These are phyloP conservation scores for Aquilaria malaccensis DNA, from an alignment of 345 rosid species.

Conservation along the genomic window DNA sequence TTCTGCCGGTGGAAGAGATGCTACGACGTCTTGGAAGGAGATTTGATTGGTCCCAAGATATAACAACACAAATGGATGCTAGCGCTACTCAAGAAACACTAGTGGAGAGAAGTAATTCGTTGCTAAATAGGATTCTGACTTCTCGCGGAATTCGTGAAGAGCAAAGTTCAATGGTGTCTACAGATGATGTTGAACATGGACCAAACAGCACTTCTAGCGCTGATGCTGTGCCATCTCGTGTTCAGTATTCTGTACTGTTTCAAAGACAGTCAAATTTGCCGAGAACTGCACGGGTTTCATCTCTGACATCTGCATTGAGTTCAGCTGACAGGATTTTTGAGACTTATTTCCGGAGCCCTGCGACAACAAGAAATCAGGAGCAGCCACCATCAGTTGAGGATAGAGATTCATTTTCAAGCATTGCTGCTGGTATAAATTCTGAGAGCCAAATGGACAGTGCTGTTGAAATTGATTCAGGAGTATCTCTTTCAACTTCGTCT, in stretches of 20 bases:
- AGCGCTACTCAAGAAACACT: slow-evolving; percentile 34
- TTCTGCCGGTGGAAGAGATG: slow-evolving; percentile 72
- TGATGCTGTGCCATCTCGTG: slow-evolving; percentile 39
- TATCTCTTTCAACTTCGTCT: slow-evolving; percentile 71
- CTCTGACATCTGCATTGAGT: slow-evolving; percentile 37
- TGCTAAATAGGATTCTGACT: slow-evolving; percentile 58
- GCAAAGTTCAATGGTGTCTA: slow-evolving; percentile 36
- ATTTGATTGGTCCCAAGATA: slow-evolving; percentile 46
- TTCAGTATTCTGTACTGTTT: slow-evolving; percentile 36
- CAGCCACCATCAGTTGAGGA: slow-evolving; percentile 72
- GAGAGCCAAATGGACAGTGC: slow-evolving; percentile 84
- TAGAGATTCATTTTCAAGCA: slow-evolving; percentile 86
- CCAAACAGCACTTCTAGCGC: slow-evolving; percentile 40
- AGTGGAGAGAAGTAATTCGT: slow-evolving; percentile 36
- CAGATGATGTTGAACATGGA: slow-evolving; percentile 45
- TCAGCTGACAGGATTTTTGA: slow-evolving; percentile 50
- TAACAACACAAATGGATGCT: slow-evolving; percentile 36
- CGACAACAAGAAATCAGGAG: slow-evolving; percentile 55
- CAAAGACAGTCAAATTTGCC: slow-evolving; percentile 55
- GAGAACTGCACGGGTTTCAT: slow-evolving; percentile 37
- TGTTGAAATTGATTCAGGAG: slow-evolving; percentile 77
- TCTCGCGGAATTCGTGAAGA: slow-evolving; percentile 66
- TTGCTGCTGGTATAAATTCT: slow-evolving; percentile 80
- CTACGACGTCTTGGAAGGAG: slow-evolving; percentile 65
- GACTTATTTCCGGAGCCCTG: slow-evolving; percentile 40